phyloP scores from a whole-genome alignment of 371 early-diverging fungal species.

The Mortierella sp. region DNA sequence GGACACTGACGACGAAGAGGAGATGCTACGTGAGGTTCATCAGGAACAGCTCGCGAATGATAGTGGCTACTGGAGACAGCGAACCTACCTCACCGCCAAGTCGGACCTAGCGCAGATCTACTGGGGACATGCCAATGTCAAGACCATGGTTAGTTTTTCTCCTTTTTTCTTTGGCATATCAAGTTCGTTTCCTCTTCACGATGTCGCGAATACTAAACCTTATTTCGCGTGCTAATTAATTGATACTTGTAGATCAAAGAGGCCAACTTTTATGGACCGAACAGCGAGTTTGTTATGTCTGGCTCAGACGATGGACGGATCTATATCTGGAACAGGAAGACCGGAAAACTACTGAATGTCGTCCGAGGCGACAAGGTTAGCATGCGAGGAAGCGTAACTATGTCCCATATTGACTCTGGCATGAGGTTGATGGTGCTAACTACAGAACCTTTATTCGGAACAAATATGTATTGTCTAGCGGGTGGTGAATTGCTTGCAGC shows the following conservation, averaged over 20 bases:
- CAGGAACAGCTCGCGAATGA: conserved; percentile 1
- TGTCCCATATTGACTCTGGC: background rate
- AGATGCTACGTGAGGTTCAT: background rate
- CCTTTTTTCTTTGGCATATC: conserved; percentile 27
- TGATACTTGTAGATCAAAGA: conserved; percentile 72
- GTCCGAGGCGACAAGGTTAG: conserved; percentile 71
- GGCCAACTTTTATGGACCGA: conserved; percentile 80
- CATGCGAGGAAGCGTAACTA: conserved; percentile 26
- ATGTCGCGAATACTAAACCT: background rate
- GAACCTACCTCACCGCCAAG: conserved; percentile 34
- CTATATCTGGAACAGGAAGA: conserved; percentile 83
- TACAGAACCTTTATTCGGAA: background rate
- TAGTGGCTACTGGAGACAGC: conserved; percentile 35
- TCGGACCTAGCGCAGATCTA: conserved; percentile 41
- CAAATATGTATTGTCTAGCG: background rate
- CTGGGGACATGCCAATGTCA: conserved; percentile 41
- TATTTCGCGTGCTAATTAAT: background rate
- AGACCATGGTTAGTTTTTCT: conserved; percentile 46
- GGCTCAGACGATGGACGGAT: conserved; percentile 87
- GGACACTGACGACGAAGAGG: conserved; percentile 13
- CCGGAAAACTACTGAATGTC: conserved; percentile 74
- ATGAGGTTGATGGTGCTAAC: background rate
- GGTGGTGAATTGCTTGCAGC: conserved; percentile 39
- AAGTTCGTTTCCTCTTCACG: background rate
- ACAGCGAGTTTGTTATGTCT: conserved; percentile 80